Base-by-base conservation (phyloP, 2,329 filamentous ascomycete genomes). In the Ophiostoma tasmaniense region DNA sequence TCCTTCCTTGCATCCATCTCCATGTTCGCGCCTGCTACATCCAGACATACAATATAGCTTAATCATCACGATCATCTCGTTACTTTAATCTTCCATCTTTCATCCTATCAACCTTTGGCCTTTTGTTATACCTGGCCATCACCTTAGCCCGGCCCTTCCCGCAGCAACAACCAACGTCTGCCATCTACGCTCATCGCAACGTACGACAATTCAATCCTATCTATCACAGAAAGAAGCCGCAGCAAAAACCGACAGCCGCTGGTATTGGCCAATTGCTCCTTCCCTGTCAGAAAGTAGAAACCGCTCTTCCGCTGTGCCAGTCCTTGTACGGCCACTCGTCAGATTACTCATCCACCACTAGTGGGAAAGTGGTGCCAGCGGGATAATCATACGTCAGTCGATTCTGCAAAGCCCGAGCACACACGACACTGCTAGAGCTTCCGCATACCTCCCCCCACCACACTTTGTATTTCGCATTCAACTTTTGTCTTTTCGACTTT, bases 341-440 rank as follows among this genome's bases (percentile, higher is more conserved):
- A 62, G 68, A 66, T 68, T 66, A 70, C 61, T 67, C 67, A 69
- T 45, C 64, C 42, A 66, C 59, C n/a, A 66, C 59, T 20, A 33
- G n/a, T 64, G 39, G 25, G 45, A n/a, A 68, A 55, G 62, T 64
- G 62, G 62, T 64, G 35, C 62, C 67, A 66, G 66, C 66, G 66
- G 61, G 65, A 67, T 64, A 68, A 66, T 64, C 61, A 64, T 65
- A 70, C 67, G 67, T 67, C 69, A 70, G 67, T 68, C 69, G 69
- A 70, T 70, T 67, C 61, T 67, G 69, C 67, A 67, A 69, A 70
- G 42, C 67, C 67, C 67, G 66, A 59, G 28, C 39, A 62, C 59
- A 62, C 59, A 37, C 50, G 50, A 39, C 20, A 64, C 35, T 11
- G 10, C 62, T 33, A 42, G 37, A 37, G 39, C 45, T 28, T n/a